Percentiles rank a stretch among this genome's conserved stretches.
phyloP scores from a whole-genome alignment of 208 protist genomes.

The Trypanosoma melophagium region DNA sequence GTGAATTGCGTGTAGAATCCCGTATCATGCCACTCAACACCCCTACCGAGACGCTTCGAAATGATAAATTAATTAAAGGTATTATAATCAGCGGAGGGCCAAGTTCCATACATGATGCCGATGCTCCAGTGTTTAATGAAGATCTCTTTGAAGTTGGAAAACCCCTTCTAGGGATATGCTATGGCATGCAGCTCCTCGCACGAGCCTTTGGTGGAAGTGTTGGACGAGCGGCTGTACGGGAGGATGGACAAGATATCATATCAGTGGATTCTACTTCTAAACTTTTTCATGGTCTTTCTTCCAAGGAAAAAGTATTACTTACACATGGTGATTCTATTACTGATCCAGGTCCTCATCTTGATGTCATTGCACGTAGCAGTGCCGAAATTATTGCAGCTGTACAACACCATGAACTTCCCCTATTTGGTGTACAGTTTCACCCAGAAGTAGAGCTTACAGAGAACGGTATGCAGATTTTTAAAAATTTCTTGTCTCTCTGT shows the following conservation, averaged over 20 bases:
- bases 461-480: constrained; percentile 91
- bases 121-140: constrained; percentile 83
- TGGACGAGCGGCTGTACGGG: constrained; percentile 75
- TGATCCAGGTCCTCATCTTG: constrained; percentile 37
- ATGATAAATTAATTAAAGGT: constrained; percentile 69
- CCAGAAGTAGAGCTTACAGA: constrained; percentile 96
- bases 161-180: constrained; percentile 97
- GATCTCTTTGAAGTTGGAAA: constrained; percentile 78
- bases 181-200: constrained; percentile 96
- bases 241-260: constrained; percentile 95
- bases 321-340: constrained; percentile 94
- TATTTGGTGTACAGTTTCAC: constrained; percentile 98
- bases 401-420: constrained; percentile 52
- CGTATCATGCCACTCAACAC: constrained; percentile 90
- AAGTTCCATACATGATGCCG: constrained; percentile 80
- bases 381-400: constrained; percentile 82
- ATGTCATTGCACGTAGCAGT: constrained; percentile 65
- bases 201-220: constrained; percentile 88
- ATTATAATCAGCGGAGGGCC: constrained; percentile 97
- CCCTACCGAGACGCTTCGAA: constrained; percentile 36
- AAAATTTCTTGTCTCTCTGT: constrained; percentile 94
- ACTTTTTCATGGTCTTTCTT: constrained; percentile 67
- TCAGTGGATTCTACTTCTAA: constrained; percentile 50
- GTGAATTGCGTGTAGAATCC: constrained; percentile 93
- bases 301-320: constrained; percentile 85